Base-by-base conservation (phyloP, 2,329 filamentous ascomycete genomes). In the Chaetoscypha palmicola region DNA sequence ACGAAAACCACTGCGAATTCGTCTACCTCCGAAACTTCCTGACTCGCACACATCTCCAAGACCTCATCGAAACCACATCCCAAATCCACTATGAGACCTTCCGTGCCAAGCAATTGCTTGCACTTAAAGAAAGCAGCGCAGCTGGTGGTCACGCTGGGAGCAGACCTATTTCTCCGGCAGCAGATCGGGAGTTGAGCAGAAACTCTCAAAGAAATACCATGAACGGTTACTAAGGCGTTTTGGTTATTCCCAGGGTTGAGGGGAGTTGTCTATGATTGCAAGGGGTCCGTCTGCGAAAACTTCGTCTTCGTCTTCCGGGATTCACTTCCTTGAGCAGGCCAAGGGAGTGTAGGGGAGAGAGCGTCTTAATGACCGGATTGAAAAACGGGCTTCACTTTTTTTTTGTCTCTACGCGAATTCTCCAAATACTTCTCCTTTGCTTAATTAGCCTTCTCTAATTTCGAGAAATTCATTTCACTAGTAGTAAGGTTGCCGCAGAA, bases 71-170 rank as follows among this genome's bases (percentile, higher is more conserved):
- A 73, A 98, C 92, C 23, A 98, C 92, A 37, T 96, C 90, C 58
- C 92, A 98, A 75, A 98, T 96, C 69, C 92, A 98, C 77, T 98
- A 98, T 76, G 92, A 98, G 77, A 94, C 89, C 48, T 98, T 98
- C 90, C 90, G 92, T 69, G 90, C 92, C 62, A 98, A 98, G 82
- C 92, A 98, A 71, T 76, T 98, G 61, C 73, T 98, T 64, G 92
- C 92, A 46, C 78, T 98, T 66, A 98, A 97, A 81, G 92, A 98
- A 76, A 95, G 86, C 76, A 94, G 87, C 64, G 87, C 88, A 57
- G 86, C 88, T 55, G 72, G 69, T 40, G 75, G 32, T 28, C 21
- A 81, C 72, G 67, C 81, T 58, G 79, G 83, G 55, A 92, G 87
- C 73, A 79, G 91, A 66, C 92, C 92, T 62, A 98, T 98, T 74